phyloP scores from a whole-genome alignment of 208 protist species.

The Trypanosomatidae sp. region DNA sequence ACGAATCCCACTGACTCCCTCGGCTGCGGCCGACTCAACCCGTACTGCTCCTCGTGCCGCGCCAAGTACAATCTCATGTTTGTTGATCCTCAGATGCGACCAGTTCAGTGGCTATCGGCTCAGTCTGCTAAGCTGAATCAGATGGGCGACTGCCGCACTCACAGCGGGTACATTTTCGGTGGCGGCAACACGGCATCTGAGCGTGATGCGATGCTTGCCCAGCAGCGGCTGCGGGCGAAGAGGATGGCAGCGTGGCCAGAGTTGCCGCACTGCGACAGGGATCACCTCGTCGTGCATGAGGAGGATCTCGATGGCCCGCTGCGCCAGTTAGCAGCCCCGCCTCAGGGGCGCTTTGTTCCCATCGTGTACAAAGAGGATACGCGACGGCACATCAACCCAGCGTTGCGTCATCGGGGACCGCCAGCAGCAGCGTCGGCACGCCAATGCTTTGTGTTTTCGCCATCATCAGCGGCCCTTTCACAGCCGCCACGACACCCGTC shows the following conservation, averaged over 20 bases:
- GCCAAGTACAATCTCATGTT: constrained; percentile 69
- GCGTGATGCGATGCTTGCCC: constrained; percentile 12
- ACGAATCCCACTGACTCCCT: constrained; percentile 41
- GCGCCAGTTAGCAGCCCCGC: constrained; percentile 21
- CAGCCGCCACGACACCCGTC: constrained; percentile 1
- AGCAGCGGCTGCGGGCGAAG: constrained; percentile 22
- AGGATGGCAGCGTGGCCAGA: constrained; percentile 17
- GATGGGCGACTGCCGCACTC: constrained; percentile 40
- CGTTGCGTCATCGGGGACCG: background rate
- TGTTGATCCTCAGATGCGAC: constrained; percentile 63
- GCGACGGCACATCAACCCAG: background rate
- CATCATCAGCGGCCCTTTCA: background rate
- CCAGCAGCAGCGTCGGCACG: background rate
- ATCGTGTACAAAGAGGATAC: constrained; percentile 16
- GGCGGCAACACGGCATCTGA: constrained; percentile 1
- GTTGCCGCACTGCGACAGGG: constrained; percentile 5
- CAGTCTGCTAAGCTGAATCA: constrained; percentile 26
- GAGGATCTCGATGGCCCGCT: constrained; percentile 19
- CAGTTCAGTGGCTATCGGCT: constrained; percentile 45
- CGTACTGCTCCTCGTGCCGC: constrained; percentile 81
- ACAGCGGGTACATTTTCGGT: constrained; percentile 42
- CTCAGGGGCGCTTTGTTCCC: constrained; percentile 17
- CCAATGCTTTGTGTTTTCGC: background rate
- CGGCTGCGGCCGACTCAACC: constrained; percentile 73
- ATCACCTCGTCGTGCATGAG: constrained; percentile 24